Evolutionary conservation across 225 moss, liverwort and hornwort species (phyloP).

Genomic region (Lunularia cruciata): DNA sequence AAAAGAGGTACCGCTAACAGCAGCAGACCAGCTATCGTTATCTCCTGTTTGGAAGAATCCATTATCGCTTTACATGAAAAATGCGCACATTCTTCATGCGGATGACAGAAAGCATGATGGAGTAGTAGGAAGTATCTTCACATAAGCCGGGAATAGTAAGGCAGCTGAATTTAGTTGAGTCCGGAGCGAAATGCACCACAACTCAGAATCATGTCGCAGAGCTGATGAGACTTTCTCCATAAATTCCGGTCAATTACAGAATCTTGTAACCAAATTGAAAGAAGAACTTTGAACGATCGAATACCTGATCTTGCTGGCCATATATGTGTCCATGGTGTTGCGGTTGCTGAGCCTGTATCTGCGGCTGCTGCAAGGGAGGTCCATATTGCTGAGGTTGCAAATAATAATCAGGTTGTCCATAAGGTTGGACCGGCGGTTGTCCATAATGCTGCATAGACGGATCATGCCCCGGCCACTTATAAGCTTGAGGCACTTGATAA

Average conservation of each 20-base stretch:
- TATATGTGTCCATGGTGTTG: slow-evolving; percentile 65
- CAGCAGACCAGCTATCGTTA: no score
- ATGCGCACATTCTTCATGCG: no score
- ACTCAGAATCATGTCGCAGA: slow-evolving; percentile 21
- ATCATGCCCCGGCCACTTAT: slow-evolving; percentile 47
- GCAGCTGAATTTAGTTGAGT: no score
- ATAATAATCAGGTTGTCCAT: slow-evolving; percentile 65
- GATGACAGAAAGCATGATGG: no score
- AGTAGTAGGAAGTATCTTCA: no score
- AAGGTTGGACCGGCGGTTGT: slow-evolving; percentile 46
- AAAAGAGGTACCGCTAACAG: no score
- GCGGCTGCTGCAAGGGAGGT: slow-evolving; percentile 53
- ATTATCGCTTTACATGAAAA: no score
- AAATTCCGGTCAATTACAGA: neutral
- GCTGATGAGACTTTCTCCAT: no score
- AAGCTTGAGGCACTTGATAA: slow-evolving; percentile 38
- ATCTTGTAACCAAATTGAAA: no score
- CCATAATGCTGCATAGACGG: slow-evolving; percentile 32
- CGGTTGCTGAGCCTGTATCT: slow-evolving; percentile 42
- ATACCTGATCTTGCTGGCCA: slow-evolving; percentile 80
- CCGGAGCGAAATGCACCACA: no score
- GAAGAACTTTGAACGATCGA: neutral
- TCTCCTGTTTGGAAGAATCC: no score
- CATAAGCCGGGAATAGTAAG: no score
- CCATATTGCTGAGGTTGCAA: slow-evolving; percentile 60